These are phyloP conservation scores for Cadophora gregata DNA, from an alignment of 2,329 filamentous ascomycete genomes.

Conservation along the genomic window DNA sequence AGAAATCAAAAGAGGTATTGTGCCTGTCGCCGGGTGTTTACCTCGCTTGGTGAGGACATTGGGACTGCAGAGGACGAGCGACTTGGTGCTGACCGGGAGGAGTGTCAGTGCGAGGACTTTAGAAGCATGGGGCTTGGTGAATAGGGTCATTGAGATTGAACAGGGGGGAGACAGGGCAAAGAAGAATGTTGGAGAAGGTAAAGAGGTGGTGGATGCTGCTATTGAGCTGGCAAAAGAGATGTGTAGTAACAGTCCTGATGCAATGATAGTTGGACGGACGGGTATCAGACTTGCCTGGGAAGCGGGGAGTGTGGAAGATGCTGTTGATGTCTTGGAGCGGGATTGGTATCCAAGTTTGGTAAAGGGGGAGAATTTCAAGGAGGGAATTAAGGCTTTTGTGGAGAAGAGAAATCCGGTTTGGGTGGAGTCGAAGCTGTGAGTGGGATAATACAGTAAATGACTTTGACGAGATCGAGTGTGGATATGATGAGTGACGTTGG, in stretches of 20 bases:
- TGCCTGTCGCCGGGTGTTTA: slow-evolving; percentile 73
- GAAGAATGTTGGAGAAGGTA: slow-evolving; percentile 56
- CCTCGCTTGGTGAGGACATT: slow-evolving; percentile 70
- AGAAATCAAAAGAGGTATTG: slow-evolving; percentile 73
- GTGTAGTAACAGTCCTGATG: slow-evolving; percentile 36
- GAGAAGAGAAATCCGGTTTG: slow-evolving; percentile 75
- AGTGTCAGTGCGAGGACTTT: slow-evolving; percentile 65
- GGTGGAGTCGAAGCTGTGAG: slow-evolving; percentile 65
- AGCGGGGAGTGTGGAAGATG: slow-evolving; percentile 33
- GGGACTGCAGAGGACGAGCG: slow-evolving; percentile 70
- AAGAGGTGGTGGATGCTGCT: slow-evolving; percentile 58
- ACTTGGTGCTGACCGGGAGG: slow-evolving; percentile 72
- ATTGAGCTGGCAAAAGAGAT: slow-evolving; percentile 31
- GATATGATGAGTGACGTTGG: background rate
- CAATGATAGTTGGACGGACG: slow-evolving; percentile 31
- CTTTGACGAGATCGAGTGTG: background rate
- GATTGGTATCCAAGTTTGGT: slow-evolving; percentile 65
- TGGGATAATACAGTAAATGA: background rate
- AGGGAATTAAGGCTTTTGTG: slow-evolving; percentile 76
- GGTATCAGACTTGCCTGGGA: slow-evolving; percentile 34
- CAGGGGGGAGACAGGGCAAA: slow-evolving; percentile 46
- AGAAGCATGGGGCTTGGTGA: slow-evolving; percentile 70
- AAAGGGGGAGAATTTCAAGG: slow-evolving; percentile 73
- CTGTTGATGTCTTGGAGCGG: slow-evolving; percentile 43
- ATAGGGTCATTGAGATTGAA: slow-evolving; percentile 60